Evolutionary conservation across 2,329 filamentous ascomycete genomes (phyloP).

Genomic region (Curvularia sp.): DNA sequence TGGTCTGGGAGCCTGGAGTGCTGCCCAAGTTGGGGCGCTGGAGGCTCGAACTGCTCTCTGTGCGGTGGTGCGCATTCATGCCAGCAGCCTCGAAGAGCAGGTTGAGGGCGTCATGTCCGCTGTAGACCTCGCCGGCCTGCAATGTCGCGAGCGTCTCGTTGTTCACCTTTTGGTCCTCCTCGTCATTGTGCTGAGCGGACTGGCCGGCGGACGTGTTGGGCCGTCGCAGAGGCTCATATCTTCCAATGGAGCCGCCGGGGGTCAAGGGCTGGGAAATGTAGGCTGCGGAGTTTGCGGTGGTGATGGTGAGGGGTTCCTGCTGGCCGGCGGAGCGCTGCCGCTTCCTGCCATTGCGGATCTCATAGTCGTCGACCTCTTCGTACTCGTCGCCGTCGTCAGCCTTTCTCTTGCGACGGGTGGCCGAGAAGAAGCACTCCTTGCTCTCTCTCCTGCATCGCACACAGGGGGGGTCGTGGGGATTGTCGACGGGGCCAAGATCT

Average conservation of each 20-base stretch:
- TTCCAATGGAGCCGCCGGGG: conserved; percentile 69
- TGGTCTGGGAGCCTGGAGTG: conserved; percentile 47
- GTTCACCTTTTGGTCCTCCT: conserved; percentile 65
- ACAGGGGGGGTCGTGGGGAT: conserved; percentile 91
- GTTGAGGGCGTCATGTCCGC: conserved; percentile 90
- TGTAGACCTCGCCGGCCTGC: conserved; percentile 75
- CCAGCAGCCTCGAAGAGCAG: conserved; percentile 84
- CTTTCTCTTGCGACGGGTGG: conserved; percentile 91
- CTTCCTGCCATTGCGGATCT: conserved; percentile 76
- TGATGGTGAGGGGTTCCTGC: conserved; percentile 37
- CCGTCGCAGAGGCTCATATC: conserved; percentile 70
- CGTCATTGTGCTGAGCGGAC: conserved; percentile 45
- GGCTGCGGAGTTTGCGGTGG: conserved; percentile 26
- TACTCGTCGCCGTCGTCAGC: conserved; percentile 56
- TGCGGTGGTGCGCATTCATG: conserved; percentile 56
- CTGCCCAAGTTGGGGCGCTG: conserved; percentile 46
- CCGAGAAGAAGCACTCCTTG: conserved; percentile 97
- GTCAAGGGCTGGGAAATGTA: conserved; percentile 64
- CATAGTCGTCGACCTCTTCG: conserved; percentile 65
- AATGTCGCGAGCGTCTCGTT: conserved; percentile 67
- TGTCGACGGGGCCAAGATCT: conserved; percentile 70
- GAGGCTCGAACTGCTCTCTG: conserved; percentile 54
- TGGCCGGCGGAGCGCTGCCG: conserved; percentile 61
- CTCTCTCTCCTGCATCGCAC: conserved; percentile 91
- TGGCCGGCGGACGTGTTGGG: conserved; percentile 54